Evolutionary conservation across 257 asterid species (phyloP).

Genomic region (Petrea volubilis): DNA sequence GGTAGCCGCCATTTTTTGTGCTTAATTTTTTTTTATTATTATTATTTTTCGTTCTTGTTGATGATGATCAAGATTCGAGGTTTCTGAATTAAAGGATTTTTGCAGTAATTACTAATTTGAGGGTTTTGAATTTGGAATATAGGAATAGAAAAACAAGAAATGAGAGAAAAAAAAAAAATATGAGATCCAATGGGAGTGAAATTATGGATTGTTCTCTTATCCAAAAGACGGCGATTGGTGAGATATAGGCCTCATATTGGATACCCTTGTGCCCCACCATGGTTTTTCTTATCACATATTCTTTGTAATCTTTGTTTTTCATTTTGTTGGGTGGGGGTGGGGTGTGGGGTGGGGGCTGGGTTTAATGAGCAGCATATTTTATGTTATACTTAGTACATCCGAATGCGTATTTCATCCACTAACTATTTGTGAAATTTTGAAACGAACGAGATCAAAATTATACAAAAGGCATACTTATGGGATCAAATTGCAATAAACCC

Average conservation of each 20-base stretch:
- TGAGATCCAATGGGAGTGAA: slow-evolving; percentile 43
- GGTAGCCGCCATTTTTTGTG: slow-evolving; percentile 60
- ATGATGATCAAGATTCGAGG: slow-evolving; percentile 16
- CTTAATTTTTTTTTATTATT: not conserved
- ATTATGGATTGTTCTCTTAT: slow-evolving; percentile 66
- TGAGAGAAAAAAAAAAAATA: not conserved
- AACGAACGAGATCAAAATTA: too few relatives aligned
- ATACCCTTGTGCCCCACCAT: slow-evolving; percentile 40
- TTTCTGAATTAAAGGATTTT: not conserved
- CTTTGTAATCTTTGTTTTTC: not conserved
- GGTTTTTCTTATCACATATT: slow-evolving; percentile 55
- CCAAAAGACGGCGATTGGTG: slow-evolving; percentile 47
- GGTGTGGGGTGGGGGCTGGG: too few relatives aligned
- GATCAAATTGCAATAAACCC: too few relatives aligned
- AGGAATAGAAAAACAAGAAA: slow-evolving; percentile 22
- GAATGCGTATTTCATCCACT: too few relatives aligned
- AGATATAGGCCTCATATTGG: slow-evolving; percentile 52
- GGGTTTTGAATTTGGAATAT: slow-evolving; percentile 29
- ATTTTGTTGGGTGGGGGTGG: not conserved
- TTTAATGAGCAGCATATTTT: too few relatives aligned
- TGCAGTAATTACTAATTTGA: not conserved
- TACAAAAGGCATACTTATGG: too few relatives aligned
- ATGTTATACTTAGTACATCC: too few relatives aligned
- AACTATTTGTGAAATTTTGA: too few relatives aligned
- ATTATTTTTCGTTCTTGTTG: not conserved